Conservation (phyloP, 2,329 filamentous ascomycete species). For the Penicillium sp. region DNA sequence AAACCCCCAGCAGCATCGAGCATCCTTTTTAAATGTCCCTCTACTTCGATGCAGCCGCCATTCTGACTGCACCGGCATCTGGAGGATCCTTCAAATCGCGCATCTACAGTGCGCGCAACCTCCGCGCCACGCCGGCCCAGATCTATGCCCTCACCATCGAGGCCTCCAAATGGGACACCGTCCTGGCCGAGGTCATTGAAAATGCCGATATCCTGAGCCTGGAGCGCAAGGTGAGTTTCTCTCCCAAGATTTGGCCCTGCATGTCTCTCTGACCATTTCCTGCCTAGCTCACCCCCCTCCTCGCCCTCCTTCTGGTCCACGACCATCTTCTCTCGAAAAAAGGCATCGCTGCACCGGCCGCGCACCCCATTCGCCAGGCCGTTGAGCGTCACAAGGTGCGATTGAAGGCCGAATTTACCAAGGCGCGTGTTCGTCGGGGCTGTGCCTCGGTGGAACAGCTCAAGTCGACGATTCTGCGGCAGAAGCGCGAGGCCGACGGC, state of each 20-base stretch:
- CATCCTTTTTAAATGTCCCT: slow-evolving; percentile 72
- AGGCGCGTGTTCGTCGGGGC: slow-evolving; percentile 73
- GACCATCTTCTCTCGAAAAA: slow-evolving; percentile 81
- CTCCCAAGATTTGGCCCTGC: not conserved
- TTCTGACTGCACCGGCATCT: slow-evolving; percentile 68
- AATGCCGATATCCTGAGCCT: slow-evolving; percentile 72
- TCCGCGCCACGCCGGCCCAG: slow-evolving; percentile 79
- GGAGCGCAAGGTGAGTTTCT: slow-evolving; percentile 75
- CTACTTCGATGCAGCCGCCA: slow-evolving; percentile 84
- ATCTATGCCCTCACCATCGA: slow-evolving; percentile 87
- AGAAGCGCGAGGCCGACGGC: slow-evolving; percentile 51
- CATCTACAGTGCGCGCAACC: slow-evolving; percentile 72
- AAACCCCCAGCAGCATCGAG: not conserved
- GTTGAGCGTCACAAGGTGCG: slow-evolving; percentile 82
- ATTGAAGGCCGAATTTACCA: slow-evolving; percentile 79
- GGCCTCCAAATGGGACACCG: slow-evolving; percentile 84
- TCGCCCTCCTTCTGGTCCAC: slow-evolving; percentile 82
- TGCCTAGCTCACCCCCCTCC: slow-evolving; percentile 74
- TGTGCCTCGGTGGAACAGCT: slow-evolving; percentile 71
- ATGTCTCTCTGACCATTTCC: not conserved
- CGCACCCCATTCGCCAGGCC: slow-evolving; percentile 75
- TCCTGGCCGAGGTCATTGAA: slow-evolving; percentile 90
- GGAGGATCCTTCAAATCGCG: slow-evolving; percentile 87
- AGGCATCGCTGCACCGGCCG: slow-evolving; percentile 79
- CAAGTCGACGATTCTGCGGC: slow-evolving; percentile 37